phyloP scores from a whole-genome alignment of 2,329 filamentous ascomycete species.

The Remersonia thermophila region DNA sequence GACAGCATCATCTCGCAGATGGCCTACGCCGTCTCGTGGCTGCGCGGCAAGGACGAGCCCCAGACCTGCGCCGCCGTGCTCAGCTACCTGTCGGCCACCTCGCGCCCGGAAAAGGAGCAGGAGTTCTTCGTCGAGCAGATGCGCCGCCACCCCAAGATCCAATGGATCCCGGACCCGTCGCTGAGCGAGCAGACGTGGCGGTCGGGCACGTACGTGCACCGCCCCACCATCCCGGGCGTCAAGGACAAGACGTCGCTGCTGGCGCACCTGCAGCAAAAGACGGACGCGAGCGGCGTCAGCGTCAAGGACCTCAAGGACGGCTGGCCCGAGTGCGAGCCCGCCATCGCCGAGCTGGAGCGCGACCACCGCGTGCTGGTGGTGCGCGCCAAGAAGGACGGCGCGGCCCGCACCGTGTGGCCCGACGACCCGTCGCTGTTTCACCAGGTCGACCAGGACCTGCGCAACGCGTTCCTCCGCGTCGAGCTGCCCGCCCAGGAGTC shows the following conservation, averaged over 20 bases:
- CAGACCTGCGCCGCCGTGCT: constrained; percentile 67
- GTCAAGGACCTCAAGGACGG: constrained; percentile 93
- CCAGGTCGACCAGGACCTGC: constrained; percentile 70
- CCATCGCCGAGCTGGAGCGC: constrained; percentile 64
- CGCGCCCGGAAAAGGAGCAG: constrained; percentile 48
- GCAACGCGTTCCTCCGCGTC: constrained; percentile 69
- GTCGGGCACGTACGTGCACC: constrained; percentile 67
- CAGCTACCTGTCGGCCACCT: constrained; percentile 62
- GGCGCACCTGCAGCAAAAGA: constrained; percentile 67
- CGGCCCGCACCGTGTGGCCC: constrained; percentile 75
- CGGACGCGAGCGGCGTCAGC: constrained; percentile 65
- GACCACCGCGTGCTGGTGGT: constrained; percentile 74
- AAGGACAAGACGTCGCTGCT: constrained; percentile 66
- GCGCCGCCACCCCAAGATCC: constrained; percentile 48
- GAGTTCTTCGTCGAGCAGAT: constrained; percentile 56
- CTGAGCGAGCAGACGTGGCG: constrained; percentile 56
- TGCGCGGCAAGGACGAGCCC: constrained; percentile 59
- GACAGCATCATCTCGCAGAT: constrained; percentile 77
- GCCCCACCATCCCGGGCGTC: constrained; percentile 69
- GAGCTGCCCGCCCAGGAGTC: constrained; percentile 64
- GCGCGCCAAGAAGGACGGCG: constrained; percentile 83
- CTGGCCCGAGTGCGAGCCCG: constrained; percentile 73
- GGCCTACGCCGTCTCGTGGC: constrained; percentile 72
- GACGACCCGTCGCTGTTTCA: constrained; percentile 72
- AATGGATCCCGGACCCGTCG: constrained; percentile 42